Evolutionary conservation across 202 grass and related monocot species (phyloP), one percentile per base, ranked within the genome.

Genomic region (Digitaria exilis): DNA sequence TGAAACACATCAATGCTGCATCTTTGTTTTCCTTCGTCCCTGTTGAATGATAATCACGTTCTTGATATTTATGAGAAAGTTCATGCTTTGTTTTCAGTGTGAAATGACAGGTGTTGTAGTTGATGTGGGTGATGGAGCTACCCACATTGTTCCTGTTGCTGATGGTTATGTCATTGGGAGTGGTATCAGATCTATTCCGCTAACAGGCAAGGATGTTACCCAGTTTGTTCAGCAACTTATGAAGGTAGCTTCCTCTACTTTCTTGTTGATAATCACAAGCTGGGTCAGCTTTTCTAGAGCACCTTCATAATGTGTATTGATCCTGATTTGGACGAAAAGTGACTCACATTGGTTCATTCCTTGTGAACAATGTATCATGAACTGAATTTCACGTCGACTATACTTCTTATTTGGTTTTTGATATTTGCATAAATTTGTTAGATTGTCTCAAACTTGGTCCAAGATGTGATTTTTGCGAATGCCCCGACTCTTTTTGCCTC

Each of bases 21-120:
- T 26, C n/a, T 32, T 34, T 24, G 34, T 80, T 78, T 79, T 81
- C 6, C 26, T 62, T 84, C 25, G 48, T 61, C 60, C 21, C 50
- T 80, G 10, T 71, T 61, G 44, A 78, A 26, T 8, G 42, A 65
- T 31, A 59, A 82, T 79, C 44, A 35, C 21, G 78, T 11, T 25
- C 15, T 65, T 43, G 6, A 63, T 82, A 80, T 82, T 89, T 85
- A 85, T 73, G 29, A 54, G 45, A 54, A 82, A 31, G n/a, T 86
- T 85, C 79, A 69, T 80, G 43, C 76, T 90, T 65, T 83, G 52
- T 87, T 90, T 90, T 89, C 89, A 99, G 96, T 99, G 96, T 96
- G 96, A 99, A 94, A 99, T 99, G 96, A 99, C 96, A 85, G 96
- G 96, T 79, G 96, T 99, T 67, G 91, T 99, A 59, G 93, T 99